Base-by-base conservation (phyloP, 345 rosid species). In the Lagerstroemia speciosa region DNA sequence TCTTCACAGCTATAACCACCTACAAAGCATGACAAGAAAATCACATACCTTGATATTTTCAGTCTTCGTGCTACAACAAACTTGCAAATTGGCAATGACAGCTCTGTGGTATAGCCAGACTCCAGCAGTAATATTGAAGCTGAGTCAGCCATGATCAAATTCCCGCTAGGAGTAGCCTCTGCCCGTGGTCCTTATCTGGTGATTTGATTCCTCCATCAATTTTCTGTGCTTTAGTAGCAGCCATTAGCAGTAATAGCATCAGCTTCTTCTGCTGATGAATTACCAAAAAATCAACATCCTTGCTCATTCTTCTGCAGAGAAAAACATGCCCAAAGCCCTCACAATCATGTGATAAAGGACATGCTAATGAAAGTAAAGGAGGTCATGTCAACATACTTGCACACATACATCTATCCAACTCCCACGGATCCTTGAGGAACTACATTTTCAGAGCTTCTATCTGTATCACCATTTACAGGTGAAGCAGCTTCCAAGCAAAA, bases 231-330 rank as follows among this genome's bases (percentile, higher is more conserved):
- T 94, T 94, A 1, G 91, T 97, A 75, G 99, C 99, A 75, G 96
- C 96, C 74, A 91, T 77, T 87, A 66, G 98, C 98, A 83, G 84
- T 85, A 69, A 94, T 94, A 71, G 99, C 99, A 79, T 92, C 98
- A 57, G 99, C 99, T 86, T 94, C 99, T 17, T 90, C 99, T 41
- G 99, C 99, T 33, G 99, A 87, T 73, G 98, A 96, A 78, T 94
- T 91, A 75, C 99, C 69, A 94, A 84, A 80, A 87, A 90, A 76
- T 94, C 98, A 53, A 94, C 98, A 37, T 95, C 98, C 83, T 91
- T 94, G 80, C 75, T 87, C 66, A 78, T 76, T 81, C 99, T 90
- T 86, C 99, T 94, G 85, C 66, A 30, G 74, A n/a, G 34, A 43
- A 71, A 50, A 40, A 69, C 60, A 32, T 72, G 43, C 48, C 38